These are phyloP conservation scores for Fusarium concolor DNA, from an alignment of 2,329 filamentous ascomycete species.

Conservation along the genomic window DNA sequence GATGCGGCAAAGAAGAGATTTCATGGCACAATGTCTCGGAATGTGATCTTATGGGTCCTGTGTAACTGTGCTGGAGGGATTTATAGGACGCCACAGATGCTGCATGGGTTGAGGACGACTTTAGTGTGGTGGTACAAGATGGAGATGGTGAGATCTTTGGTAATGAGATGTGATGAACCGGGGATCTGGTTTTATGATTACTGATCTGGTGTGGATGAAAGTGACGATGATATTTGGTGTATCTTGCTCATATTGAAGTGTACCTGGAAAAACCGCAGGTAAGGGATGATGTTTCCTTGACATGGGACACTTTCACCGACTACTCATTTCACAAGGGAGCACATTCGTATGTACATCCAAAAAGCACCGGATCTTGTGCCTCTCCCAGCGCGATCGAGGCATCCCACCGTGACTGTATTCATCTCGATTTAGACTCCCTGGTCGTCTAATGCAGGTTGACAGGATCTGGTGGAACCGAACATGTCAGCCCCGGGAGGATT, in stretches of 20 bases:
- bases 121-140: constrained; percentile 36
- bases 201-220: constrained; percentile 13
- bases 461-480: constrained; percentile 43
- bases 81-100: constrained; percentile 34
- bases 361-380: constrained; percentile 16
- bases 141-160: constrained; percentile 15
- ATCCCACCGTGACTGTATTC: constrained; percentile 6
- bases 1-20: constrained; percentile 25
- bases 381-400: constrained; percentile 25
- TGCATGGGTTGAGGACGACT: background rate
- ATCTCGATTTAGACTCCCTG: constrained; percentile 44
- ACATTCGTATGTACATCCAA: background rate
- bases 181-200: constrained; percentile 17
- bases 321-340: background rate
- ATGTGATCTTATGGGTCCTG: constrained; percentile 15
- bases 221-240: constrained; percentile 1
- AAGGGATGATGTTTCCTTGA: background rate
- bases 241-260: background rate
- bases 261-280: background rate
- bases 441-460: constrained; percentile 37
- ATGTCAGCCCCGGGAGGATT: constrained; percentile 27
- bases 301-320: background rate
- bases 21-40: constrained; percentile 40
- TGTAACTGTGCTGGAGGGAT: constrained; percentile 2
- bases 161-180: constrained; percentile 34